Evolutionary conservation across 768 basidiomycete species (phyloP).

Genomic region (Phlebiopsis flavidoalba): DNA sequence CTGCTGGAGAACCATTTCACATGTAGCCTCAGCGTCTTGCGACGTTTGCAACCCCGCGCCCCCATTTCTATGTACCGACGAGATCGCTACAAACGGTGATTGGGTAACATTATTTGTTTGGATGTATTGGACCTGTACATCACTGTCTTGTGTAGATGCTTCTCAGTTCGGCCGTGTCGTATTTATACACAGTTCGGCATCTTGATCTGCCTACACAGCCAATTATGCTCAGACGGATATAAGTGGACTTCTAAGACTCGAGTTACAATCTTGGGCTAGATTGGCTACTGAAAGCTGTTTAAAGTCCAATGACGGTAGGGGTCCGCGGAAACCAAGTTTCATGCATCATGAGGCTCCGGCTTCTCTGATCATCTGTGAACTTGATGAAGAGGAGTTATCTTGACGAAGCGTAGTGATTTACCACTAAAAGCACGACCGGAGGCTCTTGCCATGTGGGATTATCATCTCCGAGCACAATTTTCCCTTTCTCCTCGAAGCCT

Average conservation of each 20-base stretch:
- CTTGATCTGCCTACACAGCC: not conserved
- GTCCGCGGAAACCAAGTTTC: not conserved
- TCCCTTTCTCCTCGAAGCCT: not conserved
- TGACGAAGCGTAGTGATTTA: not conserved
- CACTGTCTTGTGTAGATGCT: not conserved
- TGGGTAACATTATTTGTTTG: not conserved
- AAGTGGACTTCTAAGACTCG: no score
- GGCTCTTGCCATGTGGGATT: slow-evolving; percentile 7
- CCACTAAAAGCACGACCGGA: not conserved
- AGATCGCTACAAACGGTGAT: not conserved
- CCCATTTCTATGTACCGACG: not conserved
- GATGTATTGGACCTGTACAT: not conserved
- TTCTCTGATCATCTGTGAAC: slow-evolving; percentile 1
- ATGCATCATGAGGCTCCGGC: not conserved
- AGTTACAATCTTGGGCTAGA: no score
- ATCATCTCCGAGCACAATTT: slow-evolving; percentile 5
- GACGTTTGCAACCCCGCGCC: no score
- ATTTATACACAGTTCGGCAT: not conserved
- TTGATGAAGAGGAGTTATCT: not conserved
- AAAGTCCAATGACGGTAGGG: not conserved
- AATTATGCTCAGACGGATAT: not conserved
- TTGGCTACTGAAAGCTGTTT: not conserved
- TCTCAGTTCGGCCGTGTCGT: not conserved
- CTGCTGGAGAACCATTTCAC: not conserved
- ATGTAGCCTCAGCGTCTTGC: not conserved